These are phyloP conservation scores for Tribonema minus DNA, from an alignment of 108 stramenopile genomes.

Conservation along the genomic window DNA sequence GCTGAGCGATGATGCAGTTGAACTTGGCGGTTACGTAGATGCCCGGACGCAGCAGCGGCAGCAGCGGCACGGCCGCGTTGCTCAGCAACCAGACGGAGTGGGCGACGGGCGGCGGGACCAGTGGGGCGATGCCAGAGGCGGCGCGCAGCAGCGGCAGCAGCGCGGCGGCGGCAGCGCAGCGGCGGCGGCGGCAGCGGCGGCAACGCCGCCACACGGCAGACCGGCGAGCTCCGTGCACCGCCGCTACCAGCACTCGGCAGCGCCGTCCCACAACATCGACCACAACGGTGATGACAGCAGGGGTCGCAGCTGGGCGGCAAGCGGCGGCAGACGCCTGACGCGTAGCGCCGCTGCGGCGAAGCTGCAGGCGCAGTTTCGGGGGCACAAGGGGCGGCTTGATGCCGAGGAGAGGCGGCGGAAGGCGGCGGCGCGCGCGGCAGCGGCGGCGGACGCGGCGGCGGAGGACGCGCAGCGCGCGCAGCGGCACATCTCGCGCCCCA, in stretches of 20 bases:
- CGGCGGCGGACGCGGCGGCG: background rate
- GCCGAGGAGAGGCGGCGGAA: background rate
- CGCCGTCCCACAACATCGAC: background rate
- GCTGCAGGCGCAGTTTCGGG: background rate
- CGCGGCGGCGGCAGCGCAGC: too few relatives aligned
- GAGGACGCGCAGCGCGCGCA: background rate
- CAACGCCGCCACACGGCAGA: too few relatives aligned
- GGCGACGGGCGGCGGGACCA: background rate
- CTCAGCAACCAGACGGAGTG: background rate
- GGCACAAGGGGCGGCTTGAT: background rate
- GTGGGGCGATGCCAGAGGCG: too few relatives aligned
- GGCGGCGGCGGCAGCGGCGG: too few relatives aligned
- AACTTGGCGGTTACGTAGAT: too few relatives aligned
- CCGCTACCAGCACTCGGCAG: background rate
- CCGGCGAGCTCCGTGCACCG: too few relatives aligned
- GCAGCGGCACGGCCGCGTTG: background rate
- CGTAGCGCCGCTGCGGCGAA: background rate
- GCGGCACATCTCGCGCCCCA: background rate
- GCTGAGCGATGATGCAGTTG: too few relatives aligned
- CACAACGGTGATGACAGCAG: background rate
- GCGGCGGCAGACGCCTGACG: background rate
- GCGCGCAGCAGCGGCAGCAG: too few relatives aligned
- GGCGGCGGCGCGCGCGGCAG: background rate
- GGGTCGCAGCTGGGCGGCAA: background rate
- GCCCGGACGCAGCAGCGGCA: background rate